A percentile compares a stretch with the other conserved stretches of the same genome.
Evolutionary conservation across 768 basidiomycete species (phyloP).

Genomic region (Lyophyllum atratum): DNA sequence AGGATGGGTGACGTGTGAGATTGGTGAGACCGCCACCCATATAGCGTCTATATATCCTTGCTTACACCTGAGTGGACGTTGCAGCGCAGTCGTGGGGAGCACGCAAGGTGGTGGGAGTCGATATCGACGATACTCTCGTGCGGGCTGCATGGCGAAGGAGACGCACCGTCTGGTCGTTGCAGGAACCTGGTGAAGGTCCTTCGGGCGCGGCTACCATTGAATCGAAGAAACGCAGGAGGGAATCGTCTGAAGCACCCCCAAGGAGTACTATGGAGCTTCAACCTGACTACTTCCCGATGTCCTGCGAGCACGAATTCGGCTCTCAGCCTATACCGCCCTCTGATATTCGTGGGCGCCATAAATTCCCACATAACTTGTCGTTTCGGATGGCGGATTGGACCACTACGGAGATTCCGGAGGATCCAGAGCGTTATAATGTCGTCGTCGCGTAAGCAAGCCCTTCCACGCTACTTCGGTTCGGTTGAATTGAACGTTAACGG

Average conservation of each 20-base stretch:
- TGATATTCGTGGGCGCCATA: slow-evolving; percentile 27
- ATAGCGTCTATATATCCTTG: neutral
- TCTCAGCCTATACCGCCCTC: slow-evolving; percentile 67
- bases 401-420: slow-evolving; percentile 52
- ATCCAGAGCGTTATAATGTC: slow-evolving; percentile 69
- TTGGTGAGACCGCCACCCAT: slow-evolving; percentile 52
- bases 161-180: slow-evolving; percentile 70
- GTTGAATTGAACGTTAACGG: neutral
- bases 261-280: slow-evolving; percentile 1
- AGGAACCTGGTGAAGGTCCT: slow-evolving; percentile 37
- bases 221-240: slow-evolving; percentile 25
- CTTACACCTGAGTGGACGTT: neutral
- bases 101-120: slow-evolving; percentile 74
- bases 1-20: slow-evolving; percentile 82
- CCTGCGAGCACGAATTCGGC: slow-evolving; percentile 76
- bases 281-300: slow-evolving; percentile 70
- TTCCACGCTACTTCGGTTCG: neutral
- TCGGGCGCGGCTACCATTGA: neutral
- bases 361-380: slow-evolving; percentile 78
- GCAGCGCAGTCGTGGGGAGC: slow-evolving; percentile 69
- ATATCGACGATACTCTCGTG: slow-evolving; percentile 80
- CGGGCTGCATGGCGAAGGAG: slow-evolving; percentile 74
- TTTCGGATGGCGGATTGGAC: slow-evolving; percentile 81
- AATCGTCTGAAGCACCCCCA: neutral
- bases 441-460: slow-evolving; percentile 67